A percentile compares a stretch with the other conserved stretches of the same genome.
These are phyloP conservation scores for Sclerotinia spermophila DNA, from an alignment of 2,329 filamentous ascomycete genomes.

Conservation along the genomic window DNA sequence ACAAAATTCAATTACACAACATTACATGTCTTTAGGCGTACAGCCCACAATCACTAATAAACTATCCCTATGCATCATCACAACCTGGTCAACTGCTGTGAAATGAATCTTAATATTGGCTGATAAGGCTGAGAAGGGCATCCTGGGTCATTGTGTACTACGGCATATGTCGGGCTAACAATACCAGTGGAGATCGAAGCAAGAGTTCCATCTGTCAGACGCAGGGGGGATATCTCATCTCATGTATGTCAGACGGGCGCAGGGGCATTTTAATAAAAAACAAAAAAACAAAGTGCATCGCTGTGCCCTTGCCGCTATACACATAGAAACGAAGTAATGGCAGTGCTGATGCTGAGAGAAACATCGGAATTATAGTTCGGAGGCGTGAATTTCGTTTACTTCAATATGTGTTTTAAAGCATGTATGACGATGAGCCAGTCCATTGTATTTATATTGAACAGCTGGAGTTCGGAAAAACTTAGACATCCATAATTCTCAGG, in stretches of 20 bases:
- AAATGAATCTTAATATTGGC: not conserved
- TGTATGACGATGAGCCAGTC: not conserved
- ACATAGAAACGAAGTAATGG: not conserved
- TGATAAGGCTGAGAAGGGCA: not conserved
- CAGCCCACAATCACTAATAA: not conserved
- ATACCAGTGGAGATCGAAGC: not conserved
- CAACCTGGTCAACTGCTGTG: not conserved
- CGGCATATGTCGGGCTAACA: not conserved
- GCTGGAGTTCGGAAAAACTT: not conserved
- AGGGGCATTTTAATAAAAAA: slow-evolving; percentile 4
- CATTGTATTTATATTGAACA: not conserved
- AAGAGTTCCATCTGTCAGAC: not conserved
- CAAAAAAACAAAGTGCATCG: not conserved
- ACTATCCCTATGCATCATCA: not conserved
- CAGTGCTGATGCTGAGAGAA: not conserved
- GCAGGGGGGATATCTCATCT: not conserved
- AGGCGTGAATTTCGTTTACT: not conserved
- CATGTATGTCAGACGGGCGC: not conserved
- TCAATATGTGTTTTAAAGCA: too few species aligned
- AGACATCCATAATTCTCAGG: not conserved
- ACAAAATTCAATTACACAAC: not conserved
- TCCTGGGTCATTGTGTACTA: not conserved
- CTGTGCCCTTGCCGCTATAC: slow-evolving; percentile 8
- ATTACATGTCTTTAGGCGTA: not conserved
- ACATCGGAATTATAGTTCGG: not conserved